Base-by-base conservation (phyloP, 495 filamentous ascomycete species). In the Paragyromitra xinjiangensis region DNA sequence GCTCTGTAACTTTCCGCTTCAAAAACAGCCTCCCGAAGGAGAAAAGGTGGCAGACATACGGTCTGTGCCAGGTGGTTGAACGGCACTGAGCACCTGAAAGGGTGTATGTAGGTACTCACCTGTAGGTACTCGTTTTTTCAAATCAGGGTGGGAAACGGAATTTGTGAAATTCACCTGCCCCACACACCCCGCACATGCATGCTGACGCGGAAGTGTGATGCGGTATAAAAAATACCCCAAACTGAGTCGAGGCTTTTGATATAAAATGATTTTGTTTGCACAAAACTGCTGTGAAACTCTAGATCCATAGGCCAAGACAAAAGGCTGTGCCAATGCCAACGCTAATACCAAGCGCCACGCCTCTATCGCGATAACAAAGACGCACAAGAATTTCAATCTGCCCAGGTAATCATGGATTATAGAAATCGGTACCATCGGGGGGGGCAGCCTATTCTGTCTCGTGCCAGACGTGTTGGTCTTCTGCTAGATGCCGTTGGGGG, bases 341-440 rank as follows among this genome's bases (percentile, higher is more conserved):
- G 55, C 45, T 53, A 55, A 64, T n/a, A 24, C 44, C 16, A 48
- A 48, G 44, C 16, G 44, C 50, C 37, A 73, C 48, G 45, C 19
- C 58, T 24, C 68, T 44, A 71, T 63, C 40, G 50, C 51, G 51
- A 58, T 69, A 73, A 77, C 61, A 76, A 73, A 65, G 74, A 59
- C 42, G 63, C 16, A n/a, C 53, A 37, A 45, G 1, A 64, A 14
- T 16, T 58, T 11, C 5, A 50, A 64, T 9, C 14, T 26, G 29
- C 14, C 14, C 24, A 53, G 40, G 51, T 48, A 63, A 63, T 24
- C 26, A 44, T 29, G 67, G 55, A 9, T 40, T 37, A 16, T 7
- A 14, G 19, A 7, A 19, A 71, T 16, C 34, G 42, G 44, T 40
- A 63, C 50, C 19, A 61, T 50, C 39, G 0, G 19, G 16, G 58